phyloP scores from a whole-genome alignment of 345 rosid species.

The Turnera subulata region DNA sequence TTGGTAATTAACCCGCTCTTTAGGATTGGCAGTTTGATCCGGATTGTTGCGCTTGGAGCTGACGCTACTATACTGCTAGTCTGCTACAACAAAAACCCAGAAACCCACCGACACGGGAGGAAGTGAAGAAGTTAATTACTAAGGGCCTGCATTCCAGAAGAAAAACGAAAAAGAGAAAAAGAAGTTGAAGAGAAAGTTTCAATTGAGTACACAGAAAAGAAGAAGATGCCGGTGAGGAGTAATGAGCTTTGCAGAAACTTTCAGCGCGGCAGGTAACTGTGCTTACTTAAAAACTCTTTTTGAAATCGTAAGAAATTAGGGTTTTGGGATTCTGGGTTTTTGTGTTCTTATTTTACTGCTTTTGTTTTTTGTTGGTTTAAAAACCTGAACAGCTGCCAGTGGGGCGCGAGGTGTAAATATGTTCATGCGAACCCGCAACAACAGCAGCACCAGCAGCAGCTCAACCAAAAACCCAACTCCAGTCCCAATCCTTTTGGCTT shows the following conservation, averaged over 20 bases:
- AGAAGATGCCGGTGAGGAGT: conserved; percentile 19
- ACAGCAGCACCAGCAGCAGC: conserved; percentile 30
- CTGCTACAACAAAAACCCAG: too few relatives aligned
- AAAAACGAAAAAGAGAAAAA: too few relatives aligned
- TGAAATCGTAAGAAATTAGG: too few relatives aligned
- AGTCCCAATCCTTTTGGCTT: conserved; percentile 30
- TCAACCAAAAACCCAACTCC: conserved; percentile 40
- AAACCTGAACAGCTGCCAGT: conserved; percentile 56
- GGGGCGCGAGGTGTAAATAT: conserved; percentile 65
- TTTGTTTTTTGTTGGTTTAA: neutral
- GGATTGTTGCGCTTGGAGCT: too few relatives aligned
- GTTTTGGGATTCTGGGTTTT: neutral
- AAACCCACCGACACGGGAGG: too few relatives aligned
- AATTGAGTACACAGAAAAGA: too few relatives aligned
- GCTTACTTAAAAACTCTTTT: conserved; percentile 5
- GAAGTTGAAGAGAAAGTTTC: too few relatives aligned
- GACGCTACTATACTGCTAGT: too few relatives aligned
- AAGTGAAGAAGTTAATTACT: too few relatives aligned
- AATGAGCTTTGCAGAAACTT: conserved; percentile 68
- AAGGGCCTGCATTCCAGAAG: too few relatives aligned
- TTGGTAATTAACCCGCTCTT: too few relatives aligned
- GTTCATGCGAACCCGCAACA: conserved; percentile 56
- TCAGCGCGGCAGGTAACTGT: conserved; percentile 65
- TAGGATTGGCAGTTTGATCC: too few relatives aligned
- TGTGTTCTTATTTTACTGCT: neutral